A percentile compares a stretch with the other conserved stretches of the same genome.
phyloP scores from a whole-genome alignment of 306 rosid species.

The Aeschynomene evenia region DNA sequence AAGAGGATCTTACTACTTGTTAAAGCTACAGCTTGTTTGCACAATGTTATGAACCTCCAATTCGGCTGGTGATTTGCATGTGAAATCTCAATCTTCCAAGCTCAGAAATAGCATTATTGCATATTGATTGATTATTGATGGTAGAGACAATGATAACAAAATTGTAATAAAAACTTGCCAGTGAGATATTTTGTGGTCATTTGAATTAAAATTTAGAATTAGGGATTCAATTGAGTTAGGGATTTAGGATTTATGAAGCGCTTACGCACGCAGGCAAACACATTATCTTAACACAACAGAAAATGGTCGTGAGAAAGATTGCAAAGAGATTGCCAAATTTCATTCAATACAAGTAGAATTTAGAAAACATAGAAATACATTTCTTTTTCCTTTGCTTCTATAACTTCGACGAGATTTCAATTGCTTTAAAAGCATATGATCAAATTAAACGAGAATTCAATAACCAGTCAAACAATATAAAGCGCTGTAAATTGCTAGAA shows the following conservation, averaged over 20 bases:
- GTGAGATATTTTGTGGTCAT: no score
- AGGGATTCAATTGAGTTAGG: no score
- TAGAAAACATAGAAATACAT: background rate
- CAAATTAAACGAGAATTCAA: background rate
- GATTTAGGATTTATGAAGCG: no score
- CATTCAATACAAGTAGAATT: background rate
- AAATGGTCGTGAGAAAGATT: background rate
- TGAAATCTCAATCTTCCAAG: background rate
- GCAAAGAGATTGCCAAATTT: background rate
- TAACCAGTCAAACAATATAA: background rate
- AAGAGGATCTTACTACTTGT: conserved; percentile 10
- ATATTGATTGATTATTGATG: no score
- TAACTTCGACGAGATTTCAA: background rate
- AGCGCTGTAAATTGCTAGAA: background rate
- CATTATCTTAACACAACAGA: background rate
- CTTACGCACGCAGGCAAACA: no score
- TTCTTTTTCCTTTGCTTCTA: background rate
- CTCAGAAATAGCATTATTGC: conserved; percentile 26
- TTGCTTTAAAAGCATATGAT: background rate
- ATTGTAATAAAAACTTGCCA: no score
- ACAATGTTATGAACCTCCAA: conserved; percentile 28
- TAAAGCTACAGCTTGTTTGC: background rate
- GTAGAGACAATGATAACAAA: conserved; percentile 14
- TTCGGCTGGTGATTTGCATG: background rate
- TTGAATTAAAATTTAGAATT: no score